Conservation (phyloP, 2,329 filamentous ascomycete species). For the Cladosporium sp. region DNA sequence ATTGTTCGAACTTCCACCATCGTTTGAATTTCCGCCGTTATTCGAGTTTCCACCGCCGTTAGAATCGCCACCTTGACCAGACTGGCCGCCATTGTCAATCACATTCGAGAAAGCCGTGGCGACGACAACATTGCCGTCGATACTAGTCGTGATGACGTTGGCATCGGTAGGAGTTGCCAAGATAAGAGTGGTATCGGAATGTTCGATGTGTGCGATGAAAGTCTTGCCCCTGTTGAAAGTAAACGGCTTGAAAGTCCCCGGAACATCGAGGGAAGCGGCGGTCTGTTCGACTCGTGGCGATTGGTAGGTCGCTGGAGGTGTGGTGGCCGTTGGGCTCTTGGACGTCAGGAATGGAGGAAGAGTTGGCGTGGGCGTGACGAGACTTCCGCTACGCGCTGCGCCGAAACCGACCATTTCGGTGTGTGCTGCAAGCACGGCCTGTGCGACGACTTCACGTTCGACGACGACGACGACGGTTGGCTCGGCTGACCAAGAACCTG, state of each 20-base stretch:
- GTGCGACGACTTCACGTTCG: slow-evolving; percentile 32
- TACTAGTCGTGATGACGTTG: slow-evolving; percentile 18
- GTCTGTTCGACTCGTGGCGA: slow-evolving; percentile 11
- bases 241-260: not conserved
- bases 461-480: slow-evolving; percentile 42
- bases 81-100: slow-evolving; percentile 2
- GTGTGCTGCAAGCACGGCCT: slow-evolving; percentile 17
- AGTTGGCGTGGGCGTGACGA: slow-evolving; percentile 23
- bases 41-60: not conserved
- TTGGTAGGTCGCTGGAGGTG: not conserved
- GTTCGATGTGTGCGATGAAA: slow-evolving; percentile 23
- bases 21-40: not conserved
- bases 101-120: slow-evolving; percentile 16
- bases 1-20: not conserved
- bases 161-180: slow-evolving; percentile 17
- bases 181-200: slow-evolving; percentile 19
- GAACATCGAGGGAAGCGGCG: not conserved
- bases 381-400: slow-evolving; percentile 8
- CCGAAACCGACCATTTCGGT: too few relatives aligned
- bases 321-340: not conserved
- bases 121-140: slow-evolving; percentile 16
- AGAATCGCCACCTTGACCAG: slow-evolving; percentile 3
- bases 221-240: not conserved
- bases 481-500: slow-evolving; percentile 35
- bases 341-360: slow-evolving; percentile 18